These are phyloP conservation scores for Nicotiana noctiflora DNA, from an alignment of 257 asterid species.

Conservation along the genomic window DNA sequence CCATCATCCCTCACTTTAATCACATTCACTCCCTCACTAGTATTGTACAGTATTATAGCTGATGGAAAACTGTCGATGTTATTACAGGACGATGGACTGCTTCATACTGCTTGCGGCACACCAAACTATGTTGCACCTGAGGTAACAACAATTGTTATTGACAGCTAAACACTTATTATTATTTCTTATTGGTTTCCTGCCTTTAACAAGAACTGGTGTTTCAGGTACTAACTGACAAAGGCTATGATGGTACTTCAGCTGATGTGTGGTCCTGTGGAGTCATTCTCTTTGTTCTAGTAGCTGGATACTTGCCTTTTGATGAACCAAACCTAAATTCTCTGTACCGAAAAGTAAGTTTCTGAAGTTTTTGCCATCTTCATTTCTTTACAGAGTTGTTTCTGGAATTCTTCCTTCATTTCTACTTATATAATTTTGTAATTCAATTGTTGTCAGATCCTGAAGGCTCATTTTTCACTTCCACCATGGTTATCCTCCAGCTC, in stretches of 20 bases:
- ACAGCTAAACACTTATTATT: neutral
- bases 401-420: neutral
- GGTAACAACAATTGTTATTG: slow-evolving; percentile 32
- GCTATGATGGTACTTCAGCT: slow-evolving; percentile 69
- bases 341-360: slow-evolving; percentile 49
- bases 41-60: slow-evolving; percentile 10
- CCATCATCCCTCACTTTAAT: neutral
- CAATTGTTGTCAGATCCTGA: slow-evolving; percentile 40
- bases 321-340: slow-evolving; percentile 51
- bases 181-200: slow-evolving; percentile 11
- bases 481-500: slow-evolving; percentile 68
- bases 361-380: neutral
- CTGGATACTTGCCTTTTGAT: slow-evolving; percentile 74
- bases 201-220: slow-evolving; percentile 16
- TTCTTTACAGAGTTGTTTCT: neutral
- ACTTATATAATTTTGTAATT: neutral
- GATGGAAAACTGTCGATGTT: neutral
- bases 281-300: slow-evolving; percentile 75
- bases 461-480: slow-evolving; percentile 58
- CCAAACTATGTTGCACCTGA: slow-evolving; percentile 90
- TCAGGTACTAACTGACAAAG: slow-evolving; percentile 69
- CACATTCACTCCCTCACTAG: slow-evolving; percentile 1
- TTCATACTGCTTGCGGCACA: slow-evolving; percentile 84
- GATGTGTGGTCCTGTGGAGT: slow-evolving; percentile 92
- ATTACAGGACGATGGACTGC: slow-evolving; percentile 64